Base-by-base conservation (phyloP, 495 filamentous ascomycete species). In the Annulohypoxylon moriforme region DNA sequence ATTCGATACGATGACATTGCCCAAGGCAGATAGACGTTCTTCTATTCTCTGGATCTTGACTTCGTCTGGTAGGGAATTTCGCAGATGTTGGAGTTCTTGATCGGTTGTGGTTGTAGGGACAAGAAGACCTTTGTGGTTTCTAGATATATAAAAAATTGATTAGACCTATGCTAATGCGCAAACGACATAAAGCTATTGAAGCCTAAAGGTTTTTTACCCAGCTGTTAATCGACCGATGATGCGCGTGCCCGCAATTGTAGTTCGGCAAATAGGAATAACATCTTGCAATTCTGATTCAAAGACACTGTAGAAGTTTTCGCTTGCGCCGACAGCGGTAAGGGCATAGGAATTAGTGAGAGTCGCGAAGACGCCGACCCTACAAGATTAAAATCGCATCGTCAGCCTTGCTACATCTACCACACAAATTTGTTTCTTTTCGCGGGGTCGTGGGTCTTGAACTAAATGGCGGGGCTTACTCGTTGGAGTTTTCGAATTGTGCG, bases 251-350 rank as follows among this genome's bases (percentile, higher is more conserved):
- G 94, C 94, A 77, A 99, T 98, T n/a, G 94, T 97, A 60, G 93
- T 93, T 77, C 95, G 92, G 82, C 94, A 97, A 82, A 98, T 97
- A 68, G 96, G 96, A 60, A 99, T 97, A 62, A 97, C 91, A 84
- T 98, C 96, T 85, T 96, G 93, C 34, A 99, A 85, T 83, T 99
- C 96, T 62, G 96, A 89, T 84, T 99, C 96, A 85, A 99, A 99
- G 73, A 98, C 86, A 85, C 85, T 87, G 88, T 98, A 99, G 82
- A 99, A 99, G 85, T 98, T 98, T 88, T 98, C 95, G 71, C 93
- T 97, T 52, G 92, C 94, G 75, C 96, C 96, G 60, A 97, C 87
- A 58, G 96, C 95, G 69, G 97, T 93, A 70, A 99, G 83, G 67
- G 93, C 92, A 80, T 96, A 99, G 57, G 94, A 94, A 81, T 99